Evolutionary conservation across 768 basidiomycete species (phyloP).

Genomic region (Auriculariales sp.): DNA sequence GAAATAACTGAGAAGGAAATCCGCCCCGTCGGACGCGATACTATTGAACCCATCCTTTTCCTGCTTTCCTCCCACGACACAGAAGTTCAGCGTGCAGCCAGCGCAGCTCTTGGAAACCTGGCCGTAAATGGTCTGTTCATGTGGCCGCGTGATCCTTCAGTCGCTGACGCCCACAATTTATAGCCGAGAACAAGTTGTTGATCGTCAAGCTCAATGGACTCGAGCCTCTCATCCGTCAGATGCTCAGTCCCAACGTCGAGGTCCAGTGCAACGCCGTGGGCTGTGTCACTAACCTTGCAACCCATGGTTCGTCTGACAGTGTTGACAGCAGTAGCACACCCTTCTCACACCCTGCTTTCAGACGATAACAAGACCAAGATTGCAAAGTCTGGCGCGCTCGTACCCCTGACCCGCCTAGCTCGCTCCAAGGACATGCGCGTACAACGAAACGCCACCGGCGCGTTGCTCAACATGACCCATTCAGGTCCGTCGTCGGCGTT

Average conservation of each 20-base stretch:
- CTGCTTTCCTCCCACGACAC: slow-evolving; percentile 94
- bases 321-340: slow-evolving; percentile 7
- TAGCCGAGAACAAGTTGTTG: slow-evolving; percentile 97
- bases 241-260: slow-evolving; percentile 97
- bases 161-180: slow-evolving; percentile 2
- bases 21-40: slow-evolving; percentile 88
- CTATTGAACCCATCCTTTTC: slow-evolving; percentile 95
- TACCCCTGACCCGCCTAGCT: slow-evolving; percentile 89
- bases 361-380: slow-evolving; percentile 99
- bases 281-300: slow-evolving; percentile 96
- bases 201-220: slow-evolving; percentile 96
- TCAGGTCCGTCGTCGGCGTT: slow-evolving; percentile 42
- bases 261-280: slow-evolving; percentile 99
- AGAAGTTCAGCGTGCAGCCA: slow-evolving; percentile 96
- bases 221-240: slow-evolving; percentile 95
- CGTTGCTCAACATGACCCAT: slow-evolving; percentile 97
- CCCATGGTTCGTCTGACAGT: slow-evolving; percentile 56
- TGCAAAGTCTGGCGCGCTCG: slow-evolving; percentile 96
- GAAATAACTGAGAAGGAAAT: slow-evolving; percentile 99
- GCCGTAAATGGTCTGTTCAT: slow-evolving; percentile 54
- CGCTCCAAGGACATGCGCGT: slow-evolving; percentile 99
- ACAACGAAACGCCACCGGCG: slow-evolving; percentile 95
- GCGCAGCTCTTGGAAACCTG: slow-evolving; percentile 91
- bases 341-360: slow-evolving; percentile 17
- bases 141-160: slow-evolving; percentile 9